A percentile compares a stretch with the other conserved stretches of the same genome.
These are phyloP conservation scores for Lathyrus sativus DNA, from an alignment of 306 rosid genomes.

Conservation along the genomic window DNA sequence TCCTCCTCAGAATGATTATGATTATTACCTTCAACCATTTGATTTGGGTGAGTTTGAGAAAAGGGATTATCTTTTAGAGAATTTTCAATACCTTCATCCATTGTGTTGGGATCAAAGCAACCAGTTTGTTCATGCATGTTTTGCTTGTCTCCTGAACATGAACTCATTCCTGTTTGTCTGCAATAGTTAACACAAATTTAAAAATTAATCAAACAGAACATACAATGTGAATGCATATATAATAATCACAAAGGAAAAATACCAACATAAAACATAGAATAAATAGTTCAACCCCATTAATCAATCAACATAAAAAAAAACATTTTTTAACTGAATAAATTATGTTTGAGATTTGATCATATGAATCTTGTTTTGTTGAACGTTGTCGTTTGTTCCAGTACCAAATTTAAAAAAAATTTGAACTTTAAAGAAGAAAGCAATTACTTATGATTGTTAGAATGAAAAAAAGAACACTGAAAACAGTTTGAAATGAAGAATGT, in stretches of 20 bases:
- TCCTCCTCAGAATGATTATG: conserved; percentile 49
- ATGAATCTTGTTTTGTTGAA: conserved; percentile 39
- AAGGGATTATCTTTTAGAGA: conserved; percentile 27
- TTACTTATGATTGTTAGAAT: conserved; percentile 17
- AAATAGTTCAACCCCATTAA: conserved; percentile 19
- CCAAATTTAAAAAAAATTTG: conserved; percentile 8
- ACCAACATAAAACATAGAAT: conserved; percentile 3
- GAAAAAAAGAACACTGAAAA: conserved; percentile 5
- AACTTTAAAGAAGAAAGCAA: conserved; percentile 30
- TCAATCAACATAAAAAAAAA: conserved; percentile 16
- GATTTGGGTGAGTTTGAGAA: too few species aligned
- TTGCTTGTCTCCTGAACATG: conserved; percentile 41
- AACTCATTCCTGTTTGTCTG: conserved; percentile 38
- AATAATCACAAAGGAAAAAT: conserved; percentile 35
- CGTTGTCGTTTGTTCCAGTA: conserved; percentile 29
- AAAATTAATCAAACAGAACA: conserved; percentile 30
- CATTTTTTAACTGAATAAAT: conserved; percentile 20
- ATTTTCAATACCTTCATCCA: conserved; percentile 44
- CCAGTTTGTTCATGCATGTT: conserved; percentile 51
- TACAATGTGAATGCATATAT: conserved; percentile 40
- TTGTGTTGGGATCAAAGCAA: conserved; percentile 65
- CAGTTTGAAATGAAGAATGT: conserved; percentile 25
- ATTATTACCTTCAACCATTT: too few species aligned
- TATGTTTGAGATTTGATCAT: conserved; percentile 35
- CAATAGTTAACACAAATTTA: conserved; percentile 37